Evolutionary conservation across 345 rosid species (phyloP), one percentile per base, ranked within the genome.

Genomic region (Combretum micranthum): DNA sequence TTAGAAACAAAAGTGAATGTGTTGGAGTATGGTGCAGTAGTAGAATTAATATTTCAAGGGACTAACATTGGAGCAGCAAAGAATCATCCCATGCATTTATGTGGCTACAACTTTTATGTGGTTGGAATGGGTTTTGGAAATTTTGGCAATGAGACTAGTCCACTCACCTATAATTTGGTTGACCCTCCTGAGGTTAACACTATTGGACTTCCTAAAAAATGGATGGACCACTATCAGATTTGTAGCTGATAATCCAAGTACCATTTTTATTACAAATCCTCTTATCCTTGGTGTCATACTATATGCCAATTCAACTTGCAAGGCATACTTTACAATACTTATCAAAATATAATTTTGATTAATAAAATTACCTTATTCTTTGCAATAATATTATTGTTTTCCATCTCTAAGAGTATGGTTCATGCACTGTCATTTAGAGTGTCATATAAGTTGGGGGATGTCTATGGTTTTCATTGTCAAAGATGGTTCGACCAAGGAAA

Each of bases 11-110:
- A 58, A 61, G 80, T 39, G 21, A 67, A 4, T 44, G 19, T 62
- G 60, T 13, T 79, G 45, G 50, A 72, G 12, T 79, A 72, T 13
- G 64, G 66, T 7, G 76, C 74, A 2, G 58, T 17, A 1, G 80
- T 79, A 0, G 83, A 79, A 32, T 61, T 79, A 10, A 72, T 79
- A 12, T 61, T 54, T 20, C 83, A 79, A 61, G 77, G 78, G 44
- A 79, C 83, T 4, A 72, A 72, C 45, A 21, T 75, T 0, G 47
- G 61, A 0, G 60, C 67, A 2, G 59, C 69, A 2, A 58, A 44
- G 21, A 67, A 66, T 53, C 83, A 78, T 60, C 83, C 83, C 0
- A 66, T 78, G 68, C 83, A 79, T 64, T 25, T 75, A 0, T 80
- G 75, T 32, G 83, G 79, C 1, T 66, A 37, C 47, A 74, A 70